phyloP scores from a whole-genome alignment of 257 asterid species.

The Lantana camara region DNA sequence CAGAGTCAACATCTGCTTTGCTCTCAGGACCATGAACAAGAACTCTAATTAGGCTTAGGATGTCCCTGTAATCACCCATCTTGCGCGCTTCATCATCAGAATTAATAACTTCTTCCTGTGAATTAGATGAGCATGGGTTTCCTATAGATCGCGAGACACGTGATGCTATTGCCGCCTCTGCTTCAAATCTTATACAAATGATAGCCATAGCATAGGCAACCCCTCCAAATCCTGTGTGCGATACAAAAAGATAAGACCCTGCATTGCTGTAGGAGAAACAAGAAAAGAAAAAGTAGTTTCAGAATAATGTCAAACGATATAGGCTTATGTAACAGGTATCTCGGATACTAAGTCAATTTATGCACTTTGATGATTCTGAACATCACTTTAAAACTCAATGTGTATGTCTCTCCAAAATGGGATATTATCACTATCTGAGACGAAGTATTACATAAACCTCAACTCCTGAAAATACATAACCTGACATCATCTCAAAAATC shows the following conservation, averaged over 20 bases:
- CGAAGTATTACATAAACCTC: not conserved
- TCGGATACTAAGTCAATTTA: conserved; percentile 22
- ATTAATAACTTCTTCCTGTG: conserved; percentile 37
- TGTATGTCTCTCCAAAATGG: not conserved
- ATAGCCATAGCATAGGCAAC: conserved; percentile 98
- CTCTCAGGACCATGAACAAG: conserved; percentile 97
- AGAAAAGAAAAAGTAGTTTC: conserved; percentile 30
- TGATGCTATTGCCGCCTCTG: conserved; percentile 53
- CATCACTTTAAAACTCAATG: not conserved
- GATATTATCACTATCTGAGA: not conserved
- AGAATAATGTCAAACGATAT: conserved; percentile 12
- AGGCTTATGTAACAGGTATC: not conserved
- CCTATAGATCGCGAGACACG: conserved; percentile 39
- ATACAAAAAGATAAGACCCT: conserved; percentile 92
- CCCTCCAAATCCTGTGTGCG: conserved; percentile 99
- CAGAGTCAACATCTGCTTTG: conserved; percentile 79
- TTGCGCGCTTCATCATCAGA: conserved; percentile 70
- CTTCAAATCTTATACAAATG: conserved; percentile 78
- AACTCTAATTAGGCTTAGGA: conserved; percentile 90
- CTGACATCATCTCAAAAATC: conserved; percentile 18
- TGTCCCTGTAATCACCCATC: conserved; percentile 91
- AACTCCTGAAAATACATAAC: not conserved
- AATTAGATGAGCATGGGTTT: conserved; percentile 37
- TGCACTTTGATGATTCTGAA: conserved; percentile 8
- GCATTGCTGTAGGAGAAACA: conserved; percentile 62